These are phyloP conservation scores for Fusarium metavorans DNA, from an alignment of 2,329 filamentous ascomycete genomes.

Conservation along the genomic window DNA sequence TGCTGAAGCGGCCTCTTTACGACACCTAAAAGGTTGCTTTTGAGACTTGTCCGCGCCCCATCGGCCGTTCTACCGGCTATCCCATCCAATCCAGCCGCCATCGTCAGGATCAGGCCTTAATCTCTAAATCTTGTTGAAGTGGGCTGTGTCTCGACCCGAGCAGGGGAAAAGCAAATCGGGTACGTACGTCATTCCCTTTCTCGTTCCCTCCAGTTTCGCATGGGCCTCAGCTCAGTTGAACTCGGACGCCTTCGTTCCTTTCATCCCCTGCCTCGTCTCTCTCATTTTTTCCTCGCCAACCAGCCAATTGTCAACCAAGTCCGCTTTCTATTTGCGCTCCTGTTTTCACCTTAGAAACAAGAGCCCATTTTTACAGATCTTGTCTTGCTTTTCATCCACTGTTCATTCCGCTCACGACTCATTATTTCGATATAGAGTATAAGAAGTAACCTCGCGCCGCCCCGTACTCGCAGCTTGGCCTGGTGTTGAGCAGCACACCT, in stretches of 20 bases:
- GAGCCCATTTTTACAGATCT: neutral
- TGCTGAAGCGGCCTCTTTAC: slow-evolving; percentile 4
- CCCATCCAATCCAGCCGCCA: neutral
- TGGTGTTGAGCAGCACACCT: slow-evolving; percentile 22
- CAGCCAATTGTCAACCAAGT: neutral
- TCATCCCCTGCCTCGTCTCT: slow-evolving; percentile 11
- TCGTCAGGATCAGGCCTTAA: slow-evolving; percentile 15
- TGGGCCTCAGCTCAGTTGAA: neutral
- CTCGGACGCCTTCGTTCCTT: slow-evolving; percentile 23
- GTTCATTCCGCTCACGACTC: slow-evolving; percentile 22
- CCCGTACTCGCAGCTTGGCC: neutral
- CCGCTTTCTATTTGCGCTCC: neutral
- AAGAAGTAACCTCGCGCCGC: slow-evolving; percentile 8
- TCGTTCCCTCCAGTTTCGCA: neutral
- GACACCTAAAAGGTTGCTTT: slow-evolving; percentile 11
- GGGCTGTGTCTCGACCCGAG: slow-evolving; percentile 31
- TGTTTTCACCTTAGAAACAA: slow-evolving; percentile 5
- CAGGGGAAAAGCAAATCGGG: slow-evolving; percentile 17
- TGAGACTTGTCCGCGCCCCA: slow-evolving; percentile 11
- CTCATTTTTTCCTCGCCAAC: slow-evolving; percentile 4
- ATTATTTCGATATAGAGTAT: slow-evolving; percentile 10
- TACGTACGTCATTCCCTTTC: slow-evolving; percentile 25
- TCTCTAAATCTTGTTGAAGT: slow-evolving; percentile 28
- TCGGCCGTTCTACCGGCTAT: neutral
- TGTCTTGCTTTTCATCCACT: slow-evolving; percentile 21